Evolutionary conservation across 83 land plant genomes (phyloP), one percentile per base, ranked within the genome.

Genomic region (Larix sibirica): DNA sequence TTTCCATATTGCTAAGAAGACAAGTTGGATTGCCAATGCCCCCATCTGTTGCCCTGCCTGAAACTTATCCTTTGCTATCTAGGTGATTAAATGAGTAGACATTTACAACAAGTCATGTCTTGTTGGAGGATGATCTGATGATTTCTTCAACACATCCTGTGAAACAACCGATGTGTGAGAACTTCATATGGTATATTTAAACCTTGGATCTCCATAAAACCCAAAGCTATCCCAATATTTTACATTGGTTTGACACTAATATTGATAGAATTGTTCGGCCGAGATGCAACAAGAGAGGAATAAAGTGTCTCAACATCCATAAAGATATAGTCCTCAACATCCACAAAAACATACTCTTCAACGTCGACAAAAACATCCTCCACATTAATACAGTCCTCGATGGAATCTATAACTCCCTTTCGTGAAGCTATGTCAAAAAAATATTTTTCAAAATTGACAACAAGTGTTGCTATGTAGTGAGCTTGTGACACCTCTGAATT

Each of bases 1-100:
- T 89, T 93, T 97, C 99, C 97, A 97, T 26, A 96, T 86, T 21
- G 97, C 98, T 80, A 96, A 89, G 81, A 94, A 84, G 8, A 96
- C 93, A 62, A 97, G 87, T 89, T 97, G 98, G 64, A 97, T 85
- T 68, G 98, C 91, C 79, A 97, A 93, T 31, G 98, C 94, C 85
- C 94, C 96, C 24, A 94, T 79, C 10, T 82, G 82, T 63, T 73
- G 90, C 8, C 90, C 90, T 28, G 83, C 74, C n/a, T 80, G 91
- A 82, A 89, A 64, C 99, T 94, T 94, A 21, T 93, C 95, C 61
- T 85, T 87, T 10, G 93, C 96, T 76, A 97, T 85, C 80, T 92
- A 97, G 36, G 82, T 86, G 23, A 96, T 86, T 36, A 88, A 84
- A 81, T 89, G 87, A 69, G 99, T 98, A 91, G 85, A 95, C 62